Base-by-base conservation (phyloP, 257 asterid genomes). In the Coffea eugenioides region DNA sequence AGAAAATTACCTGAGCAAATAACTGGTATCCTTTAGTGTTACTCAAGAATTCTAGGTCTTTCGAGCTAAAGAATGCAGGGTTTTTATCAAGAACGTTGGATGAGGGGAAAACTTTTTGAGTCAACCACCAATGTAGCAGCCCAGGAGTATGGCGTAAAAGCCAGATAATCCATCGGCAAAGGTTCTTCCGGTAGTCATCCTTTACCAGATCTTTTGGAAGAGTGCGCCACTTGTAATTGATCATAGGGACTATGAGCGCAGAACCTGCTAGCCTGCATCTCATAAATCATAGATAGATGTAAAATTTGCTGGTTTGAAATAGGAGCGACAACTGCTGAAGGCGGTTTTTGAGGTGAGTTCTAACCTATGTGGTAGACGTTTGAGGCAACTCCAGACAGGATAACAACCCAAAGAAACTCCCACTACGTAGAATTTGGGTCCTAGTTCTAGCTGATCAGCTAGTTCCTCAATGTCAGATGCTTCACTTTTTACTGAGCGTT, bases 381-480 rank as follows among this genome's bases (percentile, higher is more conserved):
- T 92, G 68, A 95, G 93, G 88, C 97, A 95, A 80, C 97, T 86
- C 98, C 96, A 93, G 18, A 88, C 80, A 0, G 98, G 91, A 81
- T 93, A 90, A 82, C 93, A 89, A 72, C 99, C 99, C 43, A 95
- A 77, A 9, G 99, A 93, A 14, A 92, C 92, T 36, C 98, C 97
- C 73, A 95, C 85, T 23, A 95, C 85, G 23, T 88, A 88, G 82
- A 91, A 93, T 77, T 82, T 91, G 61, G 94, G 79, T 74, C 99
- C 99, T 67, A 91, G 61, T 79, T 89, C 86, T 67, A 95, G 71
- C 77, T 83, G 88, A 83, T 95, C 98, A 34, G 97, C 99, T 48
- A 95, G 87, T 84, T 95, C 98, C 68, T 93, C 94, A 23, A 95
- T 92, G 83, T 95, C 99, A 31, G 90, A 89, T 14, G 97, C 93